Base-by-base conservation (phyloP, 2,329 filamentous ascomycete species). In the Colletotrichum ledebouriae region DNA sequence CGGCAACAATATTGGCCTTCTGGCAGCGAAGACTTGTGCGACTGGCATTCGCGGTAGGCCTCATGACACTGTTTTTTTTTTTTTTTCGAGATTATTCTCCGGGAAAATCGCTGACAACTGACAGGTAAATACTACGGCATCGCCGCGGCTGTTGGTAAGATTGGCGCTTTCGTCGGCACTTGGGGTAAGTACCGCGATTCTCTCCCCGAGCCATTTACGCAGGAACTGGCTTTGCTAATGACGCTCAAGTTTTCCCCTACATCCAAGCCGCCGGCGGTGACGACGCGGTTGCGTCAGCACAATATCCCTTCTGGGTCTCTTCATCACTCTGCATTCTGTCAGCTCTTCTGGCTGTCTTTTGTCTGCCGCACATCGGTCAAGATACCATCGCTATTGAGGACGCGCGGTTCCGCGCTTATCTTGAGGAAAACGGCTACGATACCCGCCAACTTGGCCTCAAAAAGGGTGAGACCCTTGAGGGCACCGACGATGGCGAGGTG, bases 241-340 rank as follows among this genome's bases (percentile, higher is more conserved):
- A 1, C 9, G 5, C 10, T 6, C 4, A 17, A 68, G 89, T 96
- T 12, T 94, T 96, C 75, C 90, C 91, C 0, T 87, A 94, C 68
- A 91, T 94, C 63, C 84, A 89, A 58, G 86, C 85, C 0, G 89
- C 87, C 0, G 89, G 87, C 9, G 85, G 85, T 1, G 75, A 83
- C 62, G 82, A 85, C 60, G 79, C 80, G 0, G 80, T 86, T 20
- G 84, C 87, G 20, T 84, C 85, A 5, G 93, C 93, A 1, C 94
- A 97, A 76, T 94, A 97, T 72, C 94, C 94, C 0, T 98, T 97
- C 81, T 97, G 90, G 78, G 93, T 98, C n/a, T 90, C 90, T 2
- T 92, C 90, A 44, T 83, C 87, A 25, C 79, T 97, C 63, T 96
- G 93, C 72, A 79, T 97, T n/a, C 82, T 97, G 56, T 90, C 89